Evolutionary conservation across 139 green algal genomes (phyloP).

Genomic region (Micromonas pusilla): DNA sequence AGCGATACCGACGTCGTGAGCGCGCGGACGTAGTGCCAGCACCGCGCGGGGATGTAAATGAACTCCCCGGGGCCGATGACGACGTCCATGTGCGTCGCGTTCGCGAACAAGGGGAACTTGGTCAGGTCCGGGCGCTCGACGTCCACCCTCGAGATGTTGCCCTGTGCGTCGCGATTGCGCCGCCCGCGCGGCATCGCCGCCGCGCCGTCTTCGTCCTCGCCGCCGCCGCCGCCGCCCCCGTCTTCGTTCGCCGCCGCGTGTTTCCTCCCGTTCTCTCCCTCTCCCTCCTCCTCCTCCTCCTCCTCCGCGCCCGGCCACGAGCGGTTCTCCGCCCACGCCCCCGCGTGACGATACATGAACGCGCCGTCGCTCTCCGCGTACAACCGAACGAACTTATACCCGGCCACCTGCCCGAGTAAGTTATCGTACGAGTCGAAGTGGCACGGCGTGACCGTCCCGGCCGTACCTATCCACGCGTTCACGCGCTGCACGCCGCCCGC

Average conservation of each 20-base stretch:
- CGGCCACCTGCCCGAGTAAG: constrained; percentile 30
- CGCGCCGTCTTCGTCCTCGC: background rate
- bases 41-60: constrained; percentile 53
- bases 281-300: background rate
- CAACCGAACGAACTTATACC: constrained; percentile 22
- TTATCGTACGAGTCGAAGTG: constrained; percentile 43
- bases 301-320: constrained; percentile 1
- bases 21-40: constrained; percentile 49
- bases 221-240: background rate
- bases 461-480: constrained; percentile 37
- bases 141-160: constrained; percentile 34
- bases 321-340: background rate
- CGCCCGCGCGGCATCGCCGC: background rate
- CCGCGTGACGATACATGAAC: constrained; percentile 2
- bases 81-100: constrained; percentile 26
- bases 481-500: background rate
- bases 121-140: constrained; percentile 45
- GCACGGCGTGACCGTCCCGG: constrained; percentile 33
- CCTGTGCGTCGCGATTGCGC: constrained; percentile 1
- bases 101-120: constrained; percentile 38
- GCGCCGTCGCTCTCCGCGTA: background rate
- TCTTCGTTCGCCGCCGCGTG: too few species aligned
- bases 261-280: too few species aligned
- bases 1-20: constrained; percentile 45
- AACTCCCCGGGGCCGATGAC: constrained; percentile 45